Evolutionary conservation across 768 basidiomycete genomes (phyloP).

Genomic region (Mycena olivaceomarginata): DNA sequence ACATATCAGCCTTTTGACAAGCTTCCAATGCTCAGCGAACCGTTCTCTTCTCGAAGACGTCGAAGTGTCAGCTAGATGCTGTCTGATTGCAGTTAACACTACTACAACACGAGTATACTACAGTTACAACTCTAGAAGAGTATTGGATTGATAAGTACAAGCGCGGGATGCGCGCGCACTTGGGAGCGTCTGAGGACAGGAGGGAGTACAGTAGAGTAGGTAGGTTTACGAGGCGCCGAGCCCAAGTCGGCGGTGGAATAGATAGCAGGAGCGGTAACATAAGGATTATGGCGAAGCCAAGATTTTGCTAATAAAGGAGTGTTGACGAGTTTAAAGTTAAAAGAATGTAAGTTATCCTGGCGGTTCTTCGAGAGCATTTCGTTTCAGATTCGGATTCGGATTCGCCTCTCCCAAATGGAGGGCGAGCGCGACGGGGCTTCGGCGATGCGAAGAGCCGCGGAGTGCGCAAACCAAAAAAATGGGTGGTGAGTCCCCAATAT

Average conservation of each 20-base stretch:
- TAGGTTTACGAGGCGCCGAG: conserved; percentile 17
- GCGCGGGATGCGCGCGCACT: conserved; percentile 20
- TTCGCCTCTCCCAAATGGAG: conserved; percentile 38
- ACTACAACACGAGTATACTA: conserved; percentile 21
- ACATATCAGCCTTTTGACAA: not conserved
- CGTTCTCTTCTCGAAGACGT: conserved; percentile 19
- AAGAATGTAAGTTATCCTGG: conserved; percentile 33
- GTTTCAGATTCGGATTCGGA: not conserved
- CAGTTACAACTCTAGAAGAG: conserved; percentile 29
- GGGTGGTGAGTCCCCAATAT: not conserved
- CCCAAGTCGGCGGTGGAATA: conserved; percentile 21
- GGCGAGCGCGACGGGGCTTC: not conserved
- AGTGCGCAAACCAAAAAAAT: conserved; percentile 25
- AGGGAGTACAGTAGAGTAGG: conserved; percentile 8
- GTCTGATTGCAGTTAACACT: conserved; percentile 29
- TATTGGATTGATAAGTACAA: conserved; percentile 12
- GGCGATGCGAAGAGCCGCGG: conserved; percentile 25
- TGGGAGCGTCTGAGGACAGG: conserved; percentile 20
- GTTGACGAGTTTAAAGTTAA: conserved; percentile 35
- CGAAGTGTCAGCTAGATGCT: conserved; percentile 21
- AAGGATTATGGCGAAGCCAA: conserved; percentile 31
- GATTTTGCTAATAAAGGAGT: conserved; percentile 14
- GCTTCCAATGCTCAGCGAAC: not conserved
- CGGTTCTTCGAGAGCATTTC: conserved; percentile 13
- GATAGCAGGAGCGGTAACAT: conserved; percentile 30